Evolutionary conservation across 331 rosid genomes (phyloP).

Genomic region (Malus hybrid): DNA sequence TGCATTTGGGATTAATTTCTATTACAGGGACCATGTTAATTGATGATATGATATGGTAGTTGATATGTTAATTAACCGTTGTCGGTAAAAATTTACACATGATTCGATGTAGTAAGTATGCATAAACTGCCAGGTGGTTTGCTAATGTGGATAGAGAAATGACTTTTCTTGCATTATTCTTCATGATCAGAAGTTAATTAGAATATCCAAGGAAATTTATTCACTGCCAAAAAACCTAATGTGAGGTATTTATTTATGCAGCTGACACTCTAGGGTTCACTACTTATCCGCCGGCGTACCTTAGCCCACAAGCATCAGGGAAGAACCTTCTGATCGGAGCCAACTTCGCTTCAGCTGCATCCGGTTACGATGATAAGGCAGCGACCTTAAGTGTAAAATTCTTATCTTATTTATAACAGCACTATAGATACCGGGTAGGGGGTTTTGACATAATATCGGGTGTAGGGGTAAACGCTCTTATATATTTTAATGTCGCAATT

Average conservation of each 20-base stretch:
- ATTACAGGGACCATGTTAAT: neutral
- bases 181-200: neutral
- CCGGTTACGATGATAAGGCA: conserved; percentile 87
- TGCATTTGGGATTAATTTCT: neutral
- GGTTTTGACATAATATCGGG: neutral
- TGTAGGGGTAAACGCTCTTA: too few relatives aligned
- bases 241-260: conserved; percentile 21
- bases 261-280: conserved; percentile 85
- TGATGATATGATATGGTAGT: neutral
- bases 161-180: neutral
- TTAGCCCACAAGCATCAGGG: conserved; percentile 91
- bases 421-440: neutral
- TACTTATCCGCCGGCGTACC: conserved; percentile 67
- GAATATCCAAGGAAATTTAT: neutral
- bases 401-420: neutral
- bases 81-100: neutral
- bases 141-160: neutral
- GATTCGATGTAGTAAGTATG: neutral
- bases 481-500: too few relatives aligned
- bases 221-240: neutral
- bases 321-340: conserved; percentile 84
- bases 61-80: neutral
- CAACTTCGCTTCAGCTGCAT: conserved; percentile 95
- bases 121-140: neutral
- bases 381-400: conserved; percentile 50